phyloP scores from a whole-genome alignment of 2,329 filamentous ascomycete genomes.

The Aspergillus quadrilineatus region DNA sequence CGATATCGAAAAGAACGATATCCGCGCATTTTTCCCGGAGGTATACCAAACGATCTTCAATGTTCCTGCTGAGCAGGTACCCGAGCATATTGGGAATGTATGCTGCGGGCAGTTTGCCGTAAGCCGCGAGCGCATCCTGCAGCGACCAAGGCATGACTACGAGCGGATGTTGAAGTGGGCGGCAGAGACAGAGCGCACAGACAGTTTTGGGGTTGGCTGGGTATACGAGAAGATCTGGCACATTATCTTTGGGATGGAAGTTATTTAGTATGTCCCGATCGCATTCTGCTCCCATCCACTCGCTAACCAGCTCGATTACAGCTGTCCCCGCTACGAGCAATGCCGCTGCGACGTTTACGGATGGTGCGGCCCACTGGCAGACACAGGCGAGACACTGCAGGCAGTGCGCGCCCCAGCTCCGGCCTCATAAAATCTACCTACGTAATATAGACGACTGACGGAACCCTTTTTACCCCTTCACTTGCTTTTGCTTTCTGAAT shows the following conservation, averaged over 20 bases:
- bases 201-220: conserved; percentile 32
- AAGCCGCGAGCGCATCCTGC: conserved; percentile 30
- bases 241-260: conserved; percentile 32
- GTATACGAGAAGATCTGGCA: conserved; percentile 37
- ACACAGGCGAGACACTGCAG: conserved; percentile 28
- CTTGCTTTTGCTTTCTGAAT: not conserved
- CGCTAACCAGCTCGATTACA: conserved; percentile 6
- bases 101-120: conserved; percentile 40
- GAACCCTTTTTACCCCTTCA: not conserved
- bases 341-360: conserved; percentile 33
- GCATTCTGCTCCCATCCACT: not conserved
- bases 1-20: conserved; percentile 25
- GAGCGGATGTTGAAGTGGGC: conserved; percentile 35
- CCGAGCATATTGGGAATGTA: conserved; percentile 30
- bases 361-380: conserved; percentile 31
- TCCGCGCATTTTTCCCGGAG: conserved; percentile 28
- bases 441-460: conserved; percentile 13
- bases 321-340: conserved; percentile 31
- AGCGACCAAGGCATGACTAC: conserved; percentile 31
- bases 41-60: conserved; percentile 28
- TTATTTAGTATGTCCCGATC: conserved; percentile 23
- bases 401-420: conserved; percentile 18
- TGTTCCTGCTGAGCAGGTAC: conserved; percentile 24
- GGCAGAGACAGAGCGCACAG: conserved; percentile 29
- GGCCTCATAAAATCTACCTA: conserved; percentile 8